Percentiles rank a stretch among this genome's conserved stretches.
phyloP scores from a whole-genome alignment of 169 alveolate genomes.

The Eimeria praecox region DNA sequence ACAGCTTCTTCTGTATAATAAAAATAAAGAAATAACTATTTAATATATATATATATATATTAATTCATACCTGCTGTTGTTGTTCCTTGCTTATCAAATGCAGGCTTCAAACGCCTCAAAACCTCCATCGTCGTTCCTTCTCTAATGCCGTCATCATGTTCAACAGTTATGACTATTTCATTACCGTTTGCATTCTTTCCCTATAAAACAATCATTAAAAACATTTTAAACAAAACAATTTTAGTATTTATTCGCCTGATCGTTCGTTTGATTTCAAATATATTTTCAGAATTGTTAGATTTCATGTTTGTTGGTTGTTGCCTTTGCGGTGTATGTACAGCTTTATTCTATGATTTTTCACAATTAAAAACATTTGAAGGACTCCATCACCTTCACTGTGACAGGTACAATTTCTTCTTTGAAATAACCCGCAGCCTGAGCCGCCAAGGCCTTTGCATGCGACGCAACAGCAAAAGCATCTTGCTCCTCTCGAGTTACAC shows the following conservation, averaged over 20 bases:
- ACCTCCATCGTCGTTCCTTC: conserved; percentile 89
- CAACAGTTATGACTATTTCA: conserved; percentile 86
- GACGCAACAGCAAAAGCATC: conserved; percentile 93
- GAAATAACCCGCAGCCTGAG: conserved; percentile 84
- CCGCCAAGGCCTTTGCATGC: conserved; percentile 90
- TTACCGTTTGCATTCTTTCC: conserved; percentile 83
- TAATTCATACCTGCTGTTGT: conserved; percentile 95
- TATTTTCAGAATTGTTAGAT: neutral
- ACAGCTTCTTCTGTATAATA: too few relatives aligned
- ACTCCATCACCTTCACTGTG: conserved; percentile 86
- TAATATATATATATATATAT: too few relatives aligned
- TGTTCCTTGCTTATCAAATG: conserved; percentile 94
- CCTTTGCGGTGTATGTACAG: neutral
- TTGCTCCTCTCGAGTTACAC: conserved; percentile 92
- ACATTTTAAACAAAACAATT: neutral
- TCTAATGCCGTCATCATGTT: conserved; percentile 94
- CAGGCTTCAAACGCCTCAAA: conserved; percentile 92
- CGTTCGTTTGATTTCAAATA: neutral
- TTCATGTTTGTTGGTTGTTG: neutral
- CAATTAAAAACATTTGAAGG: too few relatives aligned
- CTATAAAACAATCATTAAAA: neutral
- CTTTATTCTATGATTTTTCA: too few relatives aligned
- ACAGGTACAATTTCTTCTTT: conserved; percentile 88
- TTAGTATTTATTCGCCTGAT: neutral
- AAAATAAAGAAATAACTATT: too few relatives aligned